Evolutionary conservation across 805 yeast genomes (phyloP).

Genomic region (Wickerhamomyces bisporus): DNA sequence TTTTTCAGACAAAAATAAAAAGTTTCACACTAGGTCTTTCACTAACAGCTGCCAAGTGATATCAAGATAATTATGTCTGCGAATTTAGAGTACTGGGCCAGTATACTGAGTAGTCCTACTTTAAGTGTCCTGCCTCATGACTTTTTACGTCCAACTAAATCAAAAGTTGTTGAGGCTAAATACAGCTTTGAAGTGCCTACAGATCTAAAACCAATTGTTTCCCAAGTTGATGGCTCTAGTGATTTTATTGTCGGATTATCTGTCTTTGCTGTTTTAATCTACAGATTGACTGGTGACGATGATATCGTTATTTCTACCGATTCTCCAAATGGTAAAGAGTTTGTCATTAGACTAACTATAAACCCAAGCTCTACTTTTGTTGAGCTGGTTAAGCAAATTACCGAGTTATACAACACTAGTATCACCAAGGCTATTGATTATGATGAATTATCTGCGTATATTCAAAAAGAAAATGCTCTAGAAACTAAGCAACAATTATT

Average conservation of each 20-base stretch:
- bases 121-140: conserved; percentile 86
- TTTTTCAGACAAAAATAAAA: too few relatives aligned
- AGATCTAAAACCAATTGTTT: conserved; percentile 17
- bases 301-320: conserved; percentile 85
- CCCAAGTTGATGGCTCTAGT: conserved; percentile 21
- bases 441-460: conserved; percentile 47
- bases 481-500: conserved; percentile 61
- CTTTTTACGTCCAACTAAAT: conserved; percentile 69
- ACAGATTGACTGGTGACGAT: conserved; percentile 88
- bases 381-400: conserved; percentile 44
- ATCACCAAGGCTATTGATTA: conserved; percentile 37
- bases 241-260: conserved; percentile 54
- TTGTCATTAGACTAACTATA: conserved; percentile 59
- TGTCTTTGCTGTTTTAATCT: conserved; percentile 63
- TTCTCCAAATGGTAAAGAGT: conserved; percentile 35
- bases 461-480: conserved; percentile 44
- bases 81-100: conserved; percentile 51
- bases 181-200: conserved; percentile 32
- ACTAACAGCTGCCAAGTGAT: too few relatives aligned
- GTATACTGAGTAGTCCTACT: conserved; percentile 70
- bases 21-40: too few relatives aligned
- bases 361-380: conserved; percentile 50
- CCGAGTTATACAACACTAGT: conserved; percentile 33
- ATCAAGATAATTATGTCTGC: conserved; percentile 12
- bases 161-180: conserved; percentile 61